Conservation (phyloP, 768 basidiomycete species). For the Boletus reticulatus region DNA sequence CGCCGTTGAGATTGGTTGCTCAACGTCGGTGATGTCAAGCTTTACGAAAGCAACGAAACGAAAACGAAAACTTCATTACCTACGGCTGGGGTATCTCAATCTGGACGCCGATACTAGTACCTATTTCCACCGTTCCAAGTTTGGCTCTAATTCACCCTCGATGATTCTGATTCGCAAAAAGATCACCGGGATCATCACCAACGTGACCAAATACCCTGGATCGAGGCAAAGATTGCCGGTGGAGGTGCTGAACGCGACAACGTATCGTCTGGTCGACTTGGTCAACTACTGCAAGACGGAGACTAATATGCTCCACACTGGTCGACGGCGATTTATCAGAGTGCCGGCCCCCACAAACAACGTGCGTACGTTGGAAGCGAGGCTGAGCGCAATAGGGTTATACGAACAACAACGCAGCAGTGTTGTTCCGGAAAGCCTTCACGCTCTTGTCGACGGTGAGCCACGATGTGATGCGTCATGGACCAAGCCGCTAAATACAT, state of each 20-base stretch:
- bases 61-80: slow-evolving; percentile 37
- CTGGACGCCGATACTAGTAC: too few relatives aligned
- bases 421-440: not conserved
- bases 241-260: too few relatives aligned
- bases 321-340: not conserved
- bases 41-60: not conserved
- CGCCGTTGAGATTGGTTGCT: not conserved
- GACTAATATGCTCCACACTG: not conserved
- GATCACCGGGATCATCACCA: too few relatives aligned
- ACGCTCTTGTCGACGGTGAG: not conserved
- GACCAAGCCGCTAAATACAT: not conserved
- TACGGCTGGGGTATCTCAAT: slow-evolving; percentile 42
- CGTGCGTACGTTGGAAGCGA: not conserved
- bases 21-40: not conserved
- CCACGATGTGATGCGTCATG: not conserved
- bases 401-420: not conserved
- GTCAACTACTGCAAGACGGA: slow-evolving; percentile 44
- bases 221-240: too few relatives aligned
- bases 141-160: slow-evolving; percentile 46
- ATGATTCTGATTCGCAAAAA: too few relatives aligned
- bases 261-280: slow-evolving; percentile 51
- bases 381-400: not conserved
- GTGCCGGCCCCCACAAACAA: not conserved
- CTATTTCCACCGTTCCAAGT: slow-evolving; percentile 2
- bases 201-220: too few relatives aligned